Evolutionary conservation across 1,284 basidiomycete species (phyloP), one percentile per base, ranked within the genome.

Genomic region (Irpex sp.): DNA sequence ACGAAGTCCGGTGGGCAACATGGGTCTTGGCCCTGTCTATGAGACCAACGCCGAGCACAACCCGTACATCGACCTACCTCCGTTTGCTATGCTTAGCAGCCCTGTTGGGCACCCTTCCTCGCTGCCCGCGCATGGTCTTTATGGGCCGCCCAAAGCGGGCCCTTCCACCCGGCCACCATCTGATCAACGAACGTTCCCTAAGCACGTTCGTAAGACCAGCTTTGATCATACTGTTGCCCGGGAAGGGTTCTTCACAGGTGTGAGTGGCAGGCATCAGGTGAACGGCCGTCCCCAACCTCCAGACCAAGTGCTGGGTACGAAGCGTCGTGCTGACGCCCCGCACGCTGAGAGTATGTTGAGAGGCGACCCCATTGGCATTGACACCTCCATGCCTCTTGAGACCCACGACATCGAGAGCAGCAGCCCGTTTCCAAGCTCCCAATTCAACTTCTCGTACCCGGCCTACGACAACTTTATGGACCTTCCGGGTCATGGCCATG

Each of bases 131-230:
- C 77, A 81, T 62, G 88, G 88, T 62, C 71, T 87, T 54, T 84
- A 87, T 73, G 85, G 85, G 58, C 77, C 81, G 64, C 76, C 78
- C 66, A 79, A 82, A 70, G 71, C 79, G 65, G 76, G 81, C 36
- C 71, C 79, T 55, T 72, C 72, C 66, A 75, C 70, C 62, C 67
- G 77, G 31, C 69, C 77, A 62, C 74, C 77, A 65, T 76, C 58
- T 52, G 51, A 84, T 69, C 81, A 78, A 69, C 82, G 82, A 66
- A 79, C 85, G 5, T 94, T 93, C 76, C 88, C 93, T 58, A 85
- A 88, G 64, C 88, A 91, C 71, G 91, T 95, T 63, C 86, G 94
- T 66, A 95, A 96, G 81, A 94, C 94, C 54, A 94, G 92, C 75
- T 96, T 95, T 73, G 94, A 96, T 77, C 94, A 95, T 75, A 94